Evolutionary conservation across 2,329 filamentous ascomycete species (phyloP).

Genomic region (Cercospora janseana): DNA sequence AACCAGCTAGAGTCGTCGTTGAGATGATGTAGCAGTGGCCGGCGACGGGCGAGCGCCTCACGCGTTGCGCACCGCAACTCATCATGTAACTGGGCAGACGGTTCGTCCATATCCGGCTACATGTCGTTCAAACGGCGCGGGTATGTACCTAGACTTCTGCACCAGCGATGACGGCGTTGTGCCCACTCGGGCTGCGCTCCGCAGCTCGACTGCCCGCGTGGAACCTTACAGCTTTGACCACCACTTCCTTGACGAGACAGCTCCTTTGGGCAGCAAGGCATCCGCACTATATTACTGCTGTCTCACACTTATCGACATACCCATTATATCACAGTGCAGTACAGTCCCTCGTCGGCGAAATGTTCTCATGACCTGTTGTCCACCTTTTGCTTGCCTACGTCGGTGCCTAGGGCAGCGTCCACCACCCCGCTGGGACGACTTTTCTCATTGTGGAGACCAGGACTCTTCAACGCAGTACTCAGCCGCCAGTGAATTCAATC

Average conservation of each 20-base stretch:
- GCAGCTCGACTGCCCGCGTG: too few species aligned
- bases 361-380: not conserved
- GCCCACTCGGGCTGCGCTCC: too few species aligned
- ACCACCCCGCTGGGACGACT: slow-evolving; percentile 27
- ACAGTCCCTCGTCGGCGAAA: not conserved
- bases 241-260: not conserved
- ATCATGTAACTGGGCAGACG: slow-evolving; percentile 43
- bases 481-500: slow-evolving; percentile 3
- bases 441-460: slow-evolving; percentile 29
- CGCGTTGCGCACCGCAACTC: slow-evolving; percentile 45
- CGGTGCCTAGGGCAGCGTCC: not conserved
- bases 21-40: slow-evolving; percentile 61
- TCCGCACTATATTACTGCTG: not conserved
- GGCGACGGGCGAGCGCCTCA: slow-evolving; percentile 42
- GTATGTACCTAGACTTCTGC: not conserved
- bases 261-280: not conserved
- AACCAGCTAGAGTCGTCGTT: slow-evolving; percentile 69
- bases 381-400: not conserved
- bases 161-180: too few species aligned
- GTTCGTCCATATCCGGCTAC: slow-evolving; percentile 30
- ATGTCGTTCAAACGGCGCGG: not conserved
- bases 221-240: not conserved
- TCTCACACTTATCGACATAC: not conserved
- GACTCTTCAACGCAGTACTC: slow-evolving; percentile 5
- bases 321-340: not conserved